These are phyloP conservation scores for Podaxis sp. DNA, from an alignment of 768 basidiomycete species.

Conservation along the genomic window DNA sequence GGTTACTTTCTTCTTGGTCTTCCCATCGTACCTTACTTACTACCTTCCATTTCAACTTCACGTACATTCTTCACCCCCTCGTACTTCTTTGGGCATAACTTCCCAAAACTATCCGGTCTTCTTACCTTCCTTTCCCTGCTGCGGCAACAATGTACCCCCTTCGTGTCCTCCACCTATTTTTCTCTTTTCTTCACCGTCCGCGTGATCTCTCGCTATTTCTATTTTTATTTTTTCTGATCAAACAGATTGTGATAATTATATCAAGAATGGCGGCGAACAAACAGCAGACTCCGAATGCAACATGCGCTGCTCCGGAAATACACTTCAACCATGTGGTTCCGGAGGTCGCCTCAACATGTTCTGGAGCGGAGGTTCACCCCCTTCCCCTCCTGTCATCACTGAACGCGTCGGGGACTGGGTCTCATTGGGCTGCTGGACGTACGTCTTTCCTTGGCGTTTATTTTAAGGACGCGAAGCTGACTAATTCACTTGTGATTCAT, in stretches of 20 bases:
- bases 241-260: slow-evolving; percentile 62
- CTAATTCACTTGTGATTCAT: slow-evolving; percentile 6
- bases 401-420: slow-evolving; percentile 61
- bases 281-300: slow-evolving; percentile 54
- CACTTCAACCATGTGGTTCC: slow-evolving; percentile 59
- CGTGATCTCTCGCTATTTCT: neutral
- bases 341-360: slow-evolving; percentile 60
- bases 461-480: neutral
- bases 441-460: slow-evolving; percentile 17
- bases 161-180: neutral
- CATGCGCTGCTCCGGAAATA: slow-evolving; percentile 58
- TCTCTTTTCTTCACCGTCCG: neutral
- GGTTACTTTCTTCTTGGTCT: neutral
- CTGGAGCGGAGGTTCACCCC: slow-evolving; percentile 57
- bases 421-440: slow-evolving; percentile 78
- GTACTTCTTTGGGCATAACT: neutral
- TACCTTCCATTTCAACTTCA: neutral
- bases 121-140: neutral
- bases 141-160: neutral
- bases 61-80: neutral
- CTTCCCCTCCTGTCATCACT: slow-evolving; percentile 51
- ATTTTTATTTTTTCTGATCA: slow-evolving; percentile 7
- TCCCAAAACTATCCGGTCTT: neutral
- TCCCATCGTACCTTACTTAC: neutral
- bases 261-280: slow-evolving; percentile 44